phyloP scores from a whole-genome alignment of 306 rosid species.

The Arachis hypogaea region DNA sequence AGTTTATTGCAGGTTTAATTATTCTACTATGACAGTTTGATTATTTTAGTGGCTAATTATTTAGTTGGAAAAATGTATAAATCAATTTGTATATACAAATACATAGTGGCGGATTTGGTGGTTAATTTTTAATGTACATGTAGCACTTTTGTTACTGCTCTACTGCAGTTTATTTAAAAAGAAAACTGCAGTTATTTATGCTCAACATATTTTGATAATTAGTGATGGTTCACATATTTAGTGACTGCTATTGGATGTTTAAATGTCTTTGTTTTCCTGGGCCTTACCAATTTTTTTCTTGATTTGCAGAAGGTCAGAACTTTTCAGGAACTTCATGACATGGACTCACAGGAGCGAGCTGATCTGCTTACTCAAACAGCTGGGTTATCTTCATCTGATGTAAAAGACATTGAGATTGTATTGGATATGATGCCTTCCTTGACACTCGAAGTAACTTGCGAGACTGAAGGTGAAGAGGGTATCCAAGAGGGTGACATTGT shows the following conservation, averaged over 20 bases:
- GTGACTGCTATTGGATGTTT: conserved; percentile 12
- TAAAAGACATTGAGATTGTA: conserved; percentile 83
- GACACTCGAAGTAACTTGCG: conserved; percentile 69
- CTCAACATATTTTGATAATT: conserved; percentile 4
- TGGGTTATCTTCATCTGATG: conserved; percentile 70
- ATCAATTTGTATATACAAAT: no score
- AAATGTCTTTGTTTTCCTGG: conserved; percentile 26
- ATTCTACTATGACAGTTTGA: no score
- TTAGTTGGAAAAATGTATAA: not conserved
- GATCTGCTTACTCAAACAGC: conserved; percentile 80
- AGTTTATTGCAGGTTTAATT: no score
- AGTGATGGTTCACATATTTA: not conserved
- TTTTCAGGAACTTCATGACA: conserved; percentile 85
- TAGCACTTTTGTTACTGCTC: not conserved
- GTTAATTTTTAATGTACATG: no score
- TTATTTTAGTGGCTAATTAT: no score
- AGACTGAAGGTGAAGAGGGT: conserved; percentile 99
- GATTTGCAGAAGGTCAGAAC: conserved; percentile 83
- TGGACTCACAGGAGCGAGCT: conserved; percentile 75
- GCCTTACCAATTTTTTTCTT: conserved; percentile 32
- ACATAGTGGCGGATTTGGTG: no score
- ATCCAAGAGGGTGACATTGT: conserved; percentile 92
- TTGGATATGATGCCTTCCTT: conserved; percentile 86
- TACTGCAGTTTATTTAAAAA: not conserved
- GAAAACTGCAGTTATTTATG: conserved; percentile 17